Evolutionary conservation across 306 rosid species (phyloP).

Genomic region (Vachellia collinsii): DNA sequence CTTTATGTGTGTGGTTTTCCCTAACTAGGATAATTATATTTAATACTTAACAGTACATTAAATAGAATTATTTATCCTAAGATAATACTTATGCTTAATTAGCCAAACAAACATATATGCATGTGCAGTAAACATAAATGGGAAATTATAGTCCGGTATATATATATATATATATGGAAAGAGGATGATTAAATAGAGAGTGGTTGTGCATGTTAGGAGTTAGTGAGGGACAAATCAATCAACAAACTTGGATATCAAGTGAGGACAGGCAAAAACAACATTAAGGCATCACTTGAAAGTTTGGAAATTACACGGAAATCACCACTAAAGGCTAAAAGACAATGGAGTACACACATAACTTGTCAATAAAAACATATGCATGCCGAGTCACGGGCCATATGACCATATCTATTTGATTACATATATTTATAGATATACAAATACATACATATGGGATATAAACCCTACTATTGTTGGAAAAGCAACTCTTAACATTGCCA

Average conservation of each 20-base stretch:
- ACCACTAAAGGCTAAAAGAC: neutral
- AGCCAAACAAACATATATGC: no score
- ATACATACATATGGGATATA: no score
- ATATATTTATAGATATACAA: no score
- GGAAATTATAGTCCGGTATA: neutral
- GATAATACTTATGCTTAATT: no score
- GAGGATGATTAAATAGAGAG: neutral
- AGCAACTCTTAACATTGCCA: neutral
- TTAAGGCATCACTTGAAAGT: neutral
- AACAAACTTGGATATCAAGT: neutral
- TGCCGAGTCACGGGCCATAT: conserved; percentile 15
- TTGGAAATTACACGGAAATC: conserved; percentile 7
- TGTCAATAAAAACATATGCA: neutral
- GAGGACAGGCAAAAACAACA: neutral
- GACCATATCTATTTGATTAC: no score
- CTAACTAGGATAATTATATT: no score
- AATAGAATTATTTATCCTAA: no score
- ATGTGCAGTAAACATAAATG: neutral
- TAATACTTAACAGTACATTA: no score
- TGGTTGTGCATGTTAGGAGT: neutral
- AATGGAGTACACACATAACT: neutral
- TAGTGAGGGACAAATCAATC: neutral
- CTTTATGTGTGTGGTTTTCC: no score
- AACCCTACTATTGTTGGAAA: neutral
- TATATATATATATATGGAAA: no score